Conservation (phyloP, 2,329 filamentous ascomycete genomes). For the Hypoxylon sp. region DNA sequence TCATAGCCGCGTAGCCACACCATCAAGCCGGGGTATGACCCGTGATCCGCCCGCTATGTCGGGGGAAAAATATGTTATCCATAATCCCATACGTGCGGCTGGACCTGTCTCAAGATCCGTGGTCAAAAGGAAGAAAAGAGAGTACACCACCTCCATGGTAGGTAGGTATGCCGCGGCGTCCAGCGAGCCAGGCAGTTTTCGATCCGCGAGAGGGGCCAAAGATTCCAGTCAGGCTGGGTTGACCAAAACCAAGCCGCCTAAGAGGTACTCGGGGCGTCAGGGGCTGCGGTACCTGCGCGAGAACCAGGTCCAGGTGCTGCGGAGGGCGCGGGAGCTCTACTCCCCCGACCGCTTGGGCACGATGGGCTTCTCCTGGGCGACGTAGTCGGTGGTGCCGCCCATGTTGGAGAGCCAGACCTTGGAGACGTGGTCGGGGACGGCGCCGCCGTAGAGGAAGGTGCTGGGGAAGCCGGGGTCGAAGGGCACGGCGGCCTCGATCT, state of each 20-base stretch:
- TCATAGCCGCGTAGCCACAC: too few species aligned
- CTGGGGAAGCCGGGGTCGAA: conserved; percentile 66
- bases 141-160: background rate
- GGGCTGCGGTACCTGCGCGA: conserved; percentile 8
- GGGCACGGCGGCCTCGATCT: conserved; percentile 59
- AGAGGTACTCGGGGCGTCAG: too few species aligned
- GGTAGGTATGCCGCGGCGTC: background rate
- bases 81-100: too few species aligned
- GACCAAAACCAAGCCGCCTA: too few species aligned
- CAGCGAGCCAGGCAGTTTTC: background rate
- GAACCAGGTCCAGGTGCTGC: conserved; percentile 31
- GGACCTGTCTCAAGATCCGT: background rate
- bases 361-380: conserved; percentile 54
- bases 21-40: too few species aligned
- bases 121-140: background rate
- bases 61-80: too few species aligned
- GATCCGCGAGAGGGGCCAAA: background rate
- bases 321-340: conserved; percentile 47
- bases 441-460: conserved; percentile 60
- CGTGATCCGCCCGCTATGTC: too few species aligned
- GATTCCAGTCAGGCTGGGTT: background rate
- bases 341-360: conserved; percentile 50
- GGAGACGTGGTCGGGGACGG: conserved; percentile 46
- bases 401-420: conserved; percentile 56
- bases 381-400: conserved; percentile 61